Percentiles rank a stretch among this genome's conserved stretches.
These are phyloP conservation scores for Dianthus caryophyllus DNA, from an alignment of 148 eudicot genomes.

Conservation along the genomic window DNA sequence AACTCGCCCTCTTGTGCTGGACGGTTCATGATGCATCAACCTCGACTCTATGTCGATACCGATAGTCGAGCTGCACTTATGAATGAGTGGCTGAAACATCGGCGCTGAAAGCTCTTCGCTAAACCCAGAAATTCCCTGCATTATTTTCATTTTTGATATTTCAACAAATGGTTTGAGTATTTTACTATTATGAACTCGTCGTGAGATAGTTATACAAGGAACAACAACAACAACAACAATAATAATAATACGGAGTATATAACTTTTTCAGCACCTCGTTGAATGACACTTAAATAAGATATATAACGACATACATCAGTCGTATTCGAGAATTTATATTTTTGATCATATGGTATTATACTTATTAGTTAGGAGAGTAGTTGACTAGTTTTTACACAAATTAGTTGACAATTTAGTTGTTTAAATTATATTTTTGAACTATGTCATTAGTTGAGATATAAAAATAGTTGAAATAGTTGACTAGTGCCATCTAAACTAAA, in stretches of 20 bases:
- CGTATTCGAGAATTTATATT: too few relatives aligned
- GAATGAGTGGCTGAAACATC: not conserved
- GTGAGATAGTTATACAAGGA: too few relatives aligned
- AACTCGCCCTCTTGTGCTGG: not conserved
- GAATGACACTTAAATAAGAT: too few relatives aligned
- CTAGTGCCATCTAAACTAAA: constrained; percentile 14
- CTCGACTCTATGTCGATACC: not conserved
- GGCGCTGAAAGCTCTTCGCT: not conserved
- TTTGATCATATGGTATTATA: too few relatives aligned
- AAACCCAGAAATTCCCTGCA: not conserved
- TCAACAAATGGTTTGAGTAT: not conserved
- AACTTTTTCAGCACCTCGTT: too few relatives aligned
- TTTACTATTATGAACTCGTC: too few relatives aligned
- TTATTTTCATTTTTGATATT: constrained; percentile 6
- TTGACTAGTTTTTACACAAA: not conserved
- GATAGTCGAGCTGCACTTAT: not conserved
- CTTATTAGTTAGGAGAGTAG: too few relatives aligned
- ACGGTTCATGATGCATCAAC: constrained; percentile 6
- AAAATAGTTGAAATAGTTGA: not conserved
- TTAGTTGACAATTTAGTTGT: constrained; percentile 20
- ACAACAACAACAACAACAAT: too few relatives aligned
- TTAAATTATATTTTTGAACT: not conserved
- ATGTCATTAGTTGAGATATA: too few relatives aligned
- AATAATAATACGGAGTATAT: too few relatives aligned
- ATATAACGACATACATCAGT: too few relatives aligned